phyloP scores from a whole-genome alignment of 202 grass and related monocot species.

The Zoysia matrella region DNA sequence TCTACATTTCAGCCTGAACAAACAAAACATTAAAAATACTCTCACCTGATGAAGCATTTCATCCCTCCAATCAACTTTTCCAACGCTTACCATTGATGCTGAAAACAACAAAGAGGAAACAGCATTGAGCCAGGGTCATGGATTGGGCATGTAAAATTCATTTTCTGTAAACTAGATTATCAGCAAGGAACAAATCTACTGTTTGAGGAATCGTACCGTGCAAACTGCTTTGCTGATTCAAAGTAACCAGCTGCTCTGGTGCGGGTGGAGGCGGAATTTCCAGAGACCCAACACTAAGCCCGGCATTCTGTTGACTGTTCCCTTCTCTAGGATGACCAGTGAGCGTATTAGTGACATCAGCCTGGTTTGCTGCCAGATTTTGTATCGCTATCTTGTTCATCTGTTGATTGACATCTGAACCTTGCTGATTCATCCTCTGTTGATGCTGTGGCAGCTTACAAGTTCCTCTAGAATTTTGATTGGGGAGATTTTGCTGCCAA shows the following conservation, averaged over 20 bases:
- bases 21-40: not conserved
- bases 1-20: not conserved
- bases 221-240: not conserved
- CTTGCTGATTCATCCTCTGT: constrained; percentile 16
- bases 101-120: constrained; percentile 1
- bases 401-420: constrained; percentile 13
- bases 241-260: too few relatives aligned
- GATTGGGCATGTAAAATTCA: not conserved
- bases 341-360: not conserved
- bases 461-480: not conserved
- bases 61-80: constrained; percentile 29
- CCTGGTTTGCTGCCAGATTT: constrained; percentile 7
- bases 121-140: not conserved
- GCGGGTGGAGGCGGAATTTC: not conserved
- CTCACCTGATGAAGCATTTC: constrained; percentile 42
- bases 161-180: not conserved
- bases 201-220: not conserved
- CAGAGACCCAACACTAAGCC: not conserved
- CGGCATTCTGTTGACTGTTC: constrained; percentile 18
- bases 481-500: constrained; percentile 7
- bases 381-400: not conserved
- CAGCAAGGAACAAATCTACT: not conserved
- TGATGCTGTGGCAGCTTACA: not conserved
- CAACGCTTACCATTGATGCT: not conserved
- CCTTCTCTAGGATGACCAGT: not conserved